Evolutionary conservation across 176 grass and related monocot species (phyloP), one percentile per base, ranked within the genome.

Genomic region (Phoenix roebelenii): DNA sequence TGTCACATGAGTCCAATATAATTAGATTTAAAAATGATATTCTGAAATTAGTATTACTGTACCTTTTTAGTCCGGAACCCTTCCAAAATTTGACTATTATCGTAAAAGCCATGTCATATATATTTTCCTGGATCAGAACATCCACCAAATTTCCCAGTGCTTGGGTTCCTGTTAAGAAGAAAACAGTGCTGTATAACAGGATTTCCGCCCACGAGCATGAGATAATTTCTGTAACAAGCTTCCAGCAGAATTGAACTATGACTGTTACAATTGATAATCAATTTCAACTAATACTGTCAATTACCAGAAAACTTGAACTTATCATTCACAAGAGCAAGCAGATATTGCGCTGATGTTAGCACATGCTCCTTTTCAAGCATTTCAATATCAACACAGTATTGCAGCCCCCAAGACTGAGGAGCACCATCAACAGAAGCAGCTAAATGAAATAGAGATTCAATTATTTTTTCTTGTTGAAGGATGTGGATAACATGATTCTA

Each of bases 301-400:
- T 4, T 78, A 88, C 87, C 92, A 77, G 84, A 78, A 70, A 90
- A 71, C 55, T 88, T 80, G 59, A 73, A 83, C 20, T 18, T 85
- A 63, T 64, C 71, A 78, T 91, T 87, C 58, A 84, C 69, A 66
- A 74, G 65, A 65, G 68, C 79, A 49, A 91, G 87, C 75, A 91
- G 65, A 82, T 87, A 81, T 52, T 85, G 68, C 58, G 87, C 84
- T 82, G 85, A 78, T 72, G 78, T 91, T 70, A 91, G 63, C 62
- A 76, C 30, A 72, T 91, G 88, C 70, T 97, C 92, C 72, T 97
- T 97, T 70, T 97, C 92, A 65, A 97, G 81, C 66, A 76, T 78
- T 68, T 88, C 92, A 69, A 97, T 77, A 70, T 97, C 83, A 81
- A 91, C 76, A 64, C 87, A 90, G 73, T 67, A 91, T 59, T 80